Evolutionary conservation across 2,329 filamentous ascomycete species (phyloP), one percentile per base, ranked within the genome.

Genomic region (Scedosporium boydii): DNA sequence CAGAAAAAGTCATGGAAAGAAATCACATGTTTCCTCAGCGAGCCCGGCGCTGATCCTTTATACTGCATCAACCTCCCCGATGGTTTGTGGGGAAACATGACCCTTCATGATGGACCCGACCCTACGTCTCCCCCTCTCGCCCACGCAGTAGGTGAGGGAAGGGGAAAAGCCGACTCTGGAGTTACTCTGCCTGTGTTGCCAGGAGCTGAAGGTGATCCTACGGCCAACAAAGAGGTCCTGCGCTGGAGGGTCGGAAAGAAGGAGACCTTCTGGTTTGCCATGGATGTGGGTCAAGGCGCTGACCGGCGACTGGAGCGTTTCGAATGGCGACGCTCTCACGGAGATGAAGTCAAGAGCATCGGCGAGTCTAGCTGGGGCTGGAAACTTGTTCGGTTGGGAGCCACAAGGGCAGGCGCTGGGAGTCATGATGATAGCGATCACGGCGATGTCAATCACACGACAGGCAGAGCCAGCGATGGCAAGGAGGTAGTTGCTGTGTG

Each of bases 231-330:
- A 5, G 34, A 41, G 29, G 44, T 42, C 57, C 9, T 59, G n/a
- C 57, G 34, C 29, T 42, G 23, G 9, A 59, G 41, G 9, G 29
- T 38, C 7, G 57, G 34, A 3, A 59, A 10, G 34, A 59, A 42
- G 57, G 57, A 59, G 57, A 59, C n/a, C n/a, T 59, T 41, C 29
- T 59, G 29, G 57, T 59, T 59, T 34, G 57, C 57, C 29, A 59
- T 59, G 57, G 57, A 59, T 10, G 57, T 59, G 3, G 57, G 57
- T 34, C n/a, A 38, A 9, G 57, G 57, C 12, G 29, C 57, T 2
- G 18, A 26, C 12, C 51, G 51, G 23, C 51, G 51, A 10, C 18
- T 55, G 4, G 58, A 59, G 29, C 14, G 44, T 18, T 59, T 59
- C 27, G 58, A 59, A 34, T 59, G 58, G 58, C 38, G 58, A 27